phyloP scores from a whole-genome alignment of 352 stramenopile species.

The Thalassiosira sp. region DNA sequence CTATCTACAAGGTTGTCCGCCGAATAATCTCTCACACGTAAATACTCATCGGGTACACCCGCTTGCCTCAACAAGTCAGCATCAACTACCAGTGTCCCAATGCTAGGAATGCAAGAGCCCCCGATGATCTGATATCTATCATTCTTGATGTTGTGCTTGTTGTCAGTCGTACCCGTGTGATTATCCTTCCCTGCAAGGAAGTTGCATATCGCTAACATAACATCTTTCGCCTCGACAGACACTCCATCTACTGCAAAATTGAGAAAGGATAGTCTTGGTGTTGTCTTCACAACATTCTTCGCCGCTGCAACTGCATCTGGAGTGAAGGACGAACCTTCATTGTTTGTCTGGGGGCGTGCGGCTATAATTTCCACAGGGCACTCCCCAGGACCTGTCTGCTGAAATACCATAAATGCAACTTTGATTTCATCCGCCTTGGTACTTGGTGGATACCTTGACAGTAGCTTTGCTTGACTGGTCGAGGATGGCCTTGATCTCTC shows the following conservation, averaged over 20 bases:
- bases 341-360: slow-evolving; percentile 8
- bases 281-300: not conserved
- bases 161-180: slow-evolving; percentile 4
- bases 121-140: slow-evolving; percentile 13
- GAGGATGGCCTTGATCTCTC: slow-evolving; percentile 14
- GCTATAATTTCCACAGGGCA: slow-evolving; percentile 11
- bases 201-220: slow-evolving; percentile 13
- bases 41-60: not conserved
- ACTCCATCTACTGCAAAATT: slow-evolving; percentile 25
- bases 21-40: slow-evolving; percentile 9
- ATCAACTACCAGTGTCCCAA: slow-evolving; percentile 8
- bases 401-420: slow-evolving; percentile 8
- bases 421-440: slow-evolving; percentile 11
- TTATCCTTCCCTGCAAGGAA: slow-evolving; percentile 6
- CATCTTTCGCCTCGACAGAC: slow-evolving; percentile 7
- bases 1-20: slow-evolving; percentile 13
- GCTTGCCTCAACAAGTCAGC: not conserved
- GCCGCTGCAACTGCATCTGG: slow-evolving; percentile 2
- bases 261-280: not conserved
- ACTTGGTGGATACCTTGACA: not conserved
- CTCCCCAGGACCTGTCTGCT: not conserved
- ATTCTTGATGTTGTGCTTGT: slow-evolving; percentile 25
- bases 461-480: not conserved
- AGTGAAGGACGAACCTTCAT: slow-evolving; percentile 14
- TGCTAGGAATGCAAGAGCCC: slow-evolving; percentile 2